Evolutionary conservation across 2,329 filamentous ascomycete species (phyloP), one percentile per base, ranked within the genome.

Genomic region (Arthrobotrys sinensis): DNA sequence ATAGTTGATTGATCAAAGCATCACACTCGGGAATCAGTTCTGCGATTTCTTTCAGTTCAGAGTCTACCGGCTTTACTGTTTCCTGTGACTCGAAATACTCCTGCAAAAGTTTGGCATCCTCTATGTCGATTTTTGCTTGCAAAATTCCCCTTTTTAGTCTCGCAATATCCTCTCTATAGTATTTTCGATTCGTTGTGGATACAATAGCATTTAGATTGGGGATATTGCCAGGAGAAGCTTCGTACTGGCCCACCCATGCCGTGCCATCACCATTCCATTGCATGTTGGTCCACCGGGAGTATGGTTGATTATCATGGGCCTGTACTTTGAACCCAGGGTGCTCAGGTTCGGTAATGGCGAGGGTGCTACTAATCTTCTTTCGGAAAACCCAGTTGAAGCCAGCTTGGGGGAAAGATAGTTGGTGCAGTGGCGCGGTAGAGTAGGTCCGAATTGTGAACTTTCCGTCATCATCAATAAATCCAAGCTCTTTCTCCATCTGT

Each of bases 401-500:
- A 14, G 36, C 10, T n/a, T 28, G 10, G 0, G 62, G 62, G 1
- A 52, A 34, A 6, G 70, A 67, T 14, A 52, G 24, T 11, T 52
- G 50, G 32, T 75, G 24, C 2, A 52, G 16, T 2, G 32, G 32
- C 1, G 32, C 53, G 1, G 70, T 75, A 5, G 70, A 75, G n/a
- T 75, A 36, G 1, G 70, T 75, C 19, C 50, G 65, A 2, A 75
- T 19, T 6, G 70, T 75, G 34, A 57, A 75, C 4, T 57, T 21
- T 1, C n/a, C n/a, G 12, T 62, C 52, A n/a, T 75, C 62, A n/a
- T 67, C 40, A 28, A 67, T 50, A 11, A 75, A 32, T 8, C 12
- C 48, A 3, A 75, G 52, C 16, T 75, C 62, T 19, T 66, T 75
- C 16, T 75, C 40, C 19, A 67, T 6, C 34, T 75, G 70, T 28